phyloP scores from a whole-genome alignment of 2,329 filamentous ascomycete species.

The Whalleya microplaca region DNA sequence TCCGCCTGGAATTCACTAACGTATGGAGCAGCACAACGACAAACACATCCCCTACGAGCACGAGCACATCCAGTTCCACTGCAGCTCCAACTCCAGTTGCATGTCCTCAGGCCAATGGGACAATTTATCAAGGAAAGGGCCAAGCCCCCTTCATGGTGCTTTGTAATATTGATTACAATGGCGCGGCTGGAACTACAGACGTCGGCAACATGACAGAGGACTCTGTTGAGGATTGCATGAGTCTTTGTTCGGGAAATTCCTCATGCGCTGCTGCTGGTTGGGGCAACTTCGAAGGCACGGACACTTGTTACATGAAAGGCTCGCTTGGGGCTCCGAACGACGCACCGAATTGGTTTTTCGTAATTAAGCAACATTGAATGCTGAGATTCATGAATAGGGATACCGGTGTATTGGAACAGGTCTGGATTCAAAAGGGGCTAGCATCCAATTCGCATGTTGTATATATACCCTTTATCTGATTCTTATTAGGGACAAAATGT shows the following conservation, averaged over 20 bases:
- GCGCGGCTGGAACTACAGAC: constrained; percentile 34
- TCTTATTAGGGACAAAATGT: no score
- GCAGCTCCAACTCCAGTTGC: constrained; percentile 17
- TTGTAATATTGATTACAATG: constrained; percentile 42
- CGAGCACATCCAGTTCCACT: constrained; percentile 6
- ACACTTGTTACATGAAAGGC: constrained; percentile 43
- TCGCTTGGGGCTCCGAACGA: constrained; percentile 32
- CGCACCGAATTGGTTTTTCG: constrained; percentile 38
- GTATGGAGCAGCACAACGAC: not conserved
- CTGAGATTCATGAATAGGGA: not conserved
- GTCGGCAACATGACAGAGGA: constrained; percentile 28
- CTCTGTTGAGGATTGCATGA: constrained; percentile 39
- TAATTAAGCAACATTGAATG: constrained; percentile 29
- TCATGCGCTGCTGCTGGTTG: constrained; percentile 42
- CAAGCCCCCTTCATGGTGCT: constrained; percentile 36
- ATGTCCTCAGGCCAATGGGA: constrained; percentile 41
- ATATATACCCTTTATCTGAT: not conserved
- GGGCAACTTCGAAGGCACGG: constrained; percentile 34
- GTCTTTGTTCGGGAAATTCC: constrained; percentile 33
- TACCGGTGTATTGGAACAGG: not conserved
- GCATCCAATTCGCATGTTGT: no score
- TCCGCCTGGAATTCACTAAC: not conserved
- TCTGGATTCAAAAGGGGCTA: not conserved
- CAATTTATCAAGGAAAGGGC: constrained; percentile 32
- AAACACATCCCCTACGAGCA: not conserved